Evolutionary conservation across 176 grass and related monocot genomes (phyloP).

Genomic region (Musa acuminata): DNA sequence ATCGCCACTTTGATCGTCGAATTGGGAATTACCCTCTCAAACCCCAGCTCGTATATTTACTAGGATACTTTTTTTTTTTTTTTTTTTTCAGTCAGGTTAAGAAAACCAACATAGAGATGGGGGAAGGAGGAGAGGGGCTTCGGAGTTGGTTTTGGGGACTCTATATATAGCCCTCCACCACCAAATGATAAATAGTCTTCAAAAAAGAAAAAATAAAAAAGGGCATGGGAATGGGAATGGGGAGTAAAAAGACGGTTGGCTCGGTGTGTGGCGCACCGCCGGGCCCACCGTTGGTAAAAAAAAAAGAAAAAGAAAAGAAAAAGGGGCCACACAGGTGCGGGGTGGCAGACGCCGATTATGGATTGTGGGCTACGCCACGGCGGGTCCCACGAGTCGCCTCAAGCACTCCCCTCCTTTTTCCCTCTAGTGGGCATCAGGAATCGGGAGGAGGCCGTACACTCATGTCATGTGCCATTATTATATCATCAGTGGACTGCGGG

Average conservation of each 20-base stretch:
- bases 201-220: neutral
- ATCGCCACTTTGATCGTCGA: conserved; percentile 28
- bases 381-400: neutral
- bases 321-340: neutral
- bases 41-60: neutral
- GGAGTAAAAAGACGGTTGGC: neutral
- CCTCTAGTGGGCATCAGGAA: neutral
- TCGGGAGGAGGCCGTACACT: neutral
- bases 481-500: neutral
- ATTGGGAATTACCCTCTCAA: conserved; percentile 4
- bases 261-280: neutral
- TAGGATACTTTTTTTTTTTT: too few relatives aligned
- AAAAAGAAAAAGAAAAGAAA: too few relatives aligned
- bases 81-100: neutral
- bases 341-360: neutral
- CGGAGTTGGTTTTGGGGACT: neutral
- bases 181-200: neutral
- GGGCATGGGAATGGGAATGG: too few relatives aligned
- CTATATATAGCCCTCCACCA: conserved; percentile 5
- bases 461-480: neutral
- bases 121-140: neutral
- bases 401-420: neutral
- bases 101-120: too few relatives aligned
- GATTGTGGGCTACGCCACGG: neutral
- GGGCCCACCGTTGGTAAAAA: neutral